phyloP scores from a whole-genome alignment of 176 grass and related monocot species.

The Zoysia japonica region DNA sequence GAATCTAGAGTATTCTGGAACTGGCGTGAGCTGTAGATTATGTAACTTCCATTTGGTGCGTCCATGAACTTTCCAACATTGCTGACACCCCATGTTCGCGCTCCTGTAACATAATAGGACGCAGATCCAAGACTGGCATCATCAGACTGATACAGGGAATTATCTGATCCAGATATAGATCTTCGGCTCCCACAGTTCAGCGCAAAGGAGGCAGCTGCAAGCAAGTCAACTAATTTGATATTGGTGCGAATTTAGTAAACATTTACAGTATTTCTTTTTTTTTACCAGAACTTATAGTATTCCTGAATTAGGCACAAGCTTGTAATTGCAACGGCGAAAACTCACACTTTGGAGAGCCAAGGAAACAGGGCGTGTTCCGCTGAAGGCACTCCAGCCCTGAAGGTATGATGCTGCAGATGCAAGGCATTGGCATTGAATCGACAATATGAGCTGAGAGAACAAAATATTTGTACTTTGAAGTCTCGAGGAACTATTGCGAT shows the following conservation, averaged over 20 bases:
- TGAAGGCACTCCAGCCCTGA: no score
- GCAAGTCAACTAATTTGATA: slow-evolving; percentile 23
- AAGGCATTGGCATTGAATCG: no score
- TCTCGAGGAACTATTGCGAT: no score
- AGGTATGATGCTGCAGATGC: no score
- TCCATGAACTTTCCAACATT: slow-evolving; percentile 63
- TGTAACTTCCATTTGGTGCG: slow-evolving; percentile 42
- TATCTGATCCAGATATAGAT: slow-evolving; percentile 62
- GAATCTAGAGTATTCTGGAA: slow-evolving; percentile 71
- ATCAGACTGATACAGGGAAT: slow-evolving; percentile 54
- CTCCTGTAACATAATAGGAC: slow-evolving; percentile 58
- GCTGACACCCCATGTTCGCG: slow-evolving; percentile 72
- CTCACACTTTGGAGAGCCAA: no score
- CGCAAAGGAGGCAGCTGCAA: slow-evolving; percentile 69
- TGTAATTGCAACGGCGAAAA: no score
- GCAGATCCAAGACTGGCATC: slow-evolving; percentile 39
- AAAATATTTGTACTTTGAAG: no score
- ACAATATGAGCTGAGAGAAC: no score
- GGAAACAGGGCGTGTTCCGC: no score
- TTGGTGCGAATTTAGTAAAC: neutral
- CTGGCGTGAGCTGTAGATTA: slow-evolving; percentile 42
- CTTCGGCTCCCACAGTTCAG: slow-evolving; percentile 59
- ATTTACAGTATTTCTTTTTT: no score
- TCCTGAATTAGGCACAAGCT: no score
- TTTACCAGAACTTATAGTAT: no score